phyloP scores from a whole-genome alignment of 2,329 filamentous ascomycete species.

The Phyllosticta ampelicida region DNA sequence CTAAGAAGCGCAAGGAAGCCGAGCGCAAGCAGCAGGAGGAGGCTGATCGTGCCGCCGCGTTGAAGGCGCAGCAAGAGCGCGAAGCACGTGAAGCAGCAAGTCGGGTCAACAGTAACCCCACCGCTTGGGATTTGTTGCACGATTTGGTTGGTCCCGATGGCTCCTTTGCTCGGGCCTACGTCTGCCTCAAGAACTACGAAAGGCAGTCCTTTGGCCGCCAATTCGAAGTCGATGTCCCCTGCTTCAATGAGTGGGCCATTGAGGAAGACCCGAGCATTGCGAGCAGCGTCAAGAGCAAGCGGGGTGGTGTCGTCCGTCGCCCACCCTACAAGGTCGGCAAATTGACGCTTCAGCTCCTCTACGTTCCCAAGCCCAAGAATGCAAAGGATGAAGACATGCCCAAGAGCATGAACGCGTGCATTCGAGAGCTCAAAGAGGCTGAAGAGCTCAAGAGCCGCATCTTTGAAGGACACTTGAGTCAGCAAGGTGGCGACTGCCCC shows the following conservation, averaged over 20 bases:
- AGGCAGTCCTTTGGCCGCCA: slow-evolving; percentile 77
- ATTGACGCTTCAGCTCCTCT: slow-evolving; percentile 84
- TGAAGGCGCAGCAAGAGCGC: slow-evolving; percentile 29
- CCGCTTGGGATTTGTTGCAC: slow-evolving; percentile 77
- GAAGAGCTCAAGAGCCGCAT: slow-evolving; percentile 67
- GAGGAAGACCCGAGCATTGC: slow-evolving; percentile 63
- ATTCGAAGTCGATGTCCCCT: slow-evolving; percentile 77
- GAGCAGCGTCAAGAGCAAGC: slow-evolving; percentile 92
- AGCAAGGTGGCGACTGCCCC: slow-evolving; percentile 94
- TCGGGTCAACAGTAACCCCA: slow-evolving; percentile 48
- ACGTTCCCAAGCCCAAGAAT: slow-evolving; percentile 84
- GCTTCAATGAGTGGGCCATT: slow-evolving; percentile 97
- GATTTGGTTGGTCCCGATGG: slow-evolving; percentile 83
- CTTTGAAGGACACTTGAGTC: slow-evolving; percentile 83
- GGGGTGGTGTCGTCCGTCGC: slow-evolving; percentile 57
- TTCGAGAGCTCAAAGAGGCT: slow-evolving; percentile 84
- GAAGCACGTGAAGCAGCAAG: slow-evolving; percentile 36
- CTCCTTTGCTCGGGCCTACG: slow-evolving; percentile 87
- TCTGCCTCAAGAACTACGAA: slow-evolving; percentile 90
- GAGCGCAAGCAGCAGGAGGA: slow-evolving; percentile 77
- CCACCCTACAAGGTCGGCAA: slow-evolving; percentile 97
- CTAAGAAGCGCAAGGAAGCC: slow-evolving; percentile 92
- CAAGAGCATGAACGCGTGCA: slow-evolving; percentile 96
- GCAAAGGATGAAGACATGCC: slow-evolving; percentile 91
- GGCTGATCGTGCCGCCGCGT: slow-evolving; percentile 59